Evolutionary conservation across 164 flowering plant genomes (phyloP).

Genomic region (Magnolia kwangsiensis): DNA sequence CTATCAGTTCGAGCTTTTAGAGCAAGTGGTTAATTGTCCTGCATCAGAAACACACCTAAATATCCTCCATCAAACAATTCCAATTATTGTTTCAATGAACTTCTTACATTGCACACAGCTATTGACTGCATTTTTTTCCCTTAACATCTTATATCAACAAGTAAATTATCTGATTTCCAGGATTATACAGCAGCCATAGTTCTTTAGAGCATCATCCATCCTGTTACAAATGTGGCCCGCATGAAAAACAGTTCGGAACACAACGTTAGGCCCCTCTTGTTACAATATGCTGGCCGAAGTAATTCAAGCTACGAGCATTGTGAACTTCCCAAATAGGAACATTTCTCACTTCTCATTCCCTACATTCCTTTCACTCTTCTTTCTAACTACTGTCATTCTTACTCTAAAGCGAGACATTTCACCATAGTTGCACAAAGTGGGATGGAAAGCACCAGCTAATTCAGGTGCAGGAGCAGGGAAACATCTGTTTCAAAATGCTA

Average conservation of each 20-base stretch:
- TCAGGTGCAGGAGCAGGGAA: neutral
- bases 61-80: too few species aligned
- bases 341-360: neutral
- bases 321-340: neutral
- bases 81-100: too few species aligned
- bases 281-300: too few species aligned
- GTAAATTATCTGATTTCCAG: too few species aligned
- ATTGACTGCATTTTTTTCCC: too few species aligned
- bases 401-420: neutral
- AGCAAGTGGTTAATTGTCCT: too few species aligned
- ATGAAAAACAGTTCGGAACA: neutral
- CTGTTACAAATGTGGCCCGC: neutral
- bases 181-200: neutral
- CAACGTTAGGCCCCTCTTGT: too few species aligned
- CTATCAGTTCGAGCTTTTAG: too few species aligned
- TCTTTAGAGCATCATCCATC: neutral
- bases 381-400: neutral
- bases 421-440: neutral
- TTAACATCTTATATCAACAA: too few species aligned
- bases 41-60: too few species aligned
- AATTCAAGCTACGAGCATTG: neutral
- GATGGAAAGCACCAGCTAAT: neutral
- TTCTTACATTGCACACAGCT: too few species aligned
- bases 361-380: neutral
- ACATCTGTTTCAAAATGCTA: neutral